Evolutionary conservation across 805 yeast species (phyloP).

Genomic region (Blastobotrys parvus): DNA sequence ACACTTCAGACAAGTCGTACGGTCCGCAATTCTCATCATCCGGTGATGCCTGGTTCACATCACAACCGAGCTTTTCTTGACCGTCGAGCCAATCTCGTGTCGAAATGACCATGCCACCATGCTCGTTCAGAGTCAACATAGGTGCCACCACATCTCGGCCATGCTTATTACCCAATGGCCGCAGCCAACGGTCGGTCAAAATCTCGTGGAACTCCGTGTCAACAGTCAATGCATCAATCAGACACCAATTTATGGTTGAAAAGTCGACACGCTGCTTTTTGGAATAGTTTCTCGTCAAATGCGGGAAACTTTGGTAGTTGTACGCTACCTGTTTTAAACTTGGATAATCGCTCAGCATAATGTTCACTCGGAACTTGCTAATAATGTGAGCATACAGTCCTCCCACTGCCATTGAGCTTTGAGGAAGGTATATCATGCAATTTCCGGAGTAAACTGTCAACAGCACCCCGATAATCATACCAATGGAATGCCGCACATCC

Average conservation of each 20-base stretch:
- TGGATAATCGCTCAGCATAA: constrained; percentile 71
- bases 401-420: constrained; percentile 60
- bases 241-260: constrained; percentile 76
- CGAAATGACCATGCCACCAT: constrained; percentile 92
- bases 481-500: constrained; percentile 73
- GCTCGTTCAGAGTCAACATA: constrained; percentile 78
- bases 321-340: constrained; percentile 85
- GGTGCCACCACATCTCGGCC: constrained; percentile 80
- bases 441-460: constrained; percentile 83
- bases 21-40: constrained; percentile 34
- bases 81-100: constrained; percentile 86
- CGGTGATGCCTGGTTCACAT: constrained; percentile 19
- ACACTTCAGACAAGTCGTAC: constrained; percentile 51
- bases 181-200: constrained; percentile 79
- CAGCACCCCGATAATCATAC: constrained; percentile 72
- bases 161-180: constrained; percentile 77
- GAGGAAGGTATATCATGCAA: constrained; percentile 70
- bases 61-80: constrained; percentile 51
- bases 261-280: constrained; percentile 69
- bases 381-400: constrained; percentile 82
- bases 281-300: constrained; percentile 69
- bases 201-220: constrained; percentile 91
- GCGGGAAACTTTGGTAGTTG: constrained; percentile 87
- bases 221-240: constrained; percentile 79
- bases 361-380: constrained; percentile 59